Base-by-base conservation (phyloP, 306 rosid genomes). In the Vigna nakashimae region DNA sequence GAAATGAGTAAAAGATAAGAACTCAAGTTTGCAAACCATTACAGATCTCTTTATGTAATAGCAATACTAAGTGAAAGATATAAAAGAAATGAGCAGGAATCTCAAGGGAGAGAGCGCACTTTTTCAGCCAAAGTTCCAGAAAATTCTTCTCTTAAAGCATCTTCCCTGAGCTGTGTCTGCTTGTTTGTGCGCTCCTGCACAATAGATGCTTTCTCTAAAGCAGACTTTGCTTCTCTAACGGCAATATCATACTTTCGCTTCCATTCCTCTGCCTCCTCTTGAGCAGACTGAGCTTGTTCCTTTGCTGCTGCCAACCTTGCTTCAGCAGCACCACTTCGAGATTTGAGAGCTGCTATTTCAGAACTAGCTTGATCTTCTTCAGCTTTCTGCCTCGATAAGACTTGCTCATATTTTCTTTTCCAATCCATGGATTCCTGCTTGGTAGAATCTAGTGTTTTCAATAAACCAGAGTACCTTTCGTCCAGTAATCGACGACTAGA, bases 211-310 rank as follows among this genome's bases (percentile, higher is more conserved):
- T 91, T 92, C 86, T 92, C 96, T 14, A 96, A 82, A 53, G 97
- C 97, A 85, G 89, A 62, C 87, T 92, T 92, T 71, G 98, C 94
- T 53, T 93, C 99, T 86, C 94, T 86, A 65, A 82, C 59, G 16
- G 98, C 99, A 82, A 83, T 76, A 45, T 92, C 97, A 82, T 84
- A 96, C 77, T 93, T 96, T 80, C 98, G 81, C 75, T 96, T 93
- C 99, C 99, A 96, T 83, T 92, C 98, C 79, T 85, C 93, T 34
- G 98, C 98, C 82, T 96, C 99, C 86, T 90, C 99, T 80, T 90
- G 96, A 24, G 99, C 96, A 81, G 99, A 96, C 79, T 92, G 94
- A 45, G 92, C 86, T 77, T 88, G 99, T 73, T 96, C 98, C 75
- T 80, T 85, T 76, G 98, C 93, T 72, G 99, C 99, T 50, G 96